These are phyloP conservation scores for Botrytis medusae DNA, from an alignment of 2,329 filamentous ascomycete genomes.

Conservation along the genomic window DNA sequence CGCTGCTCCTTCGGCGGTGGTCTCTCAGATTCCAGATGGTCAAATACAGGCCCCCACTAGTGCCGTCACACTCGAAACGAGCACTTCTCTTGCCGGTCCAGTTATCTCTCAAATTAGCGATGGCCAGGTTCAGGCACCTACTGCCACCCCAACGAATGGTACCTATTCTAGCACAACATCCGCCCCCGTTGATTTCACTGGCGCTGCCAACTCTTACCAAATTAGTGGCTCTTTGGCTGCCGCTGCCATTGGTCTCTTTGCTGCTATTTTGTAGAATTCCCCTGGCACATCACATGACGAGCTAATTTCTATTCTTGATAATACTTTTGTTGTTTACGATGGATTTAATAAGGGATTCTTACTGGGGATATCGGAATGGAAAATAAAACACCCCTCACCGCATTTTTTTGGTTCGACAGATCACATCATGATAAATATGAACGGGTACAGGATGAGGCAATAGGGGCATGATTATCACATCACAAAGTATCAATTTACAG, in stretches of 20 bases:
- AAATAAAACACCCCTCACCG: not conserved
- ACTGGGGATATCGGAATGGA: not conserved
- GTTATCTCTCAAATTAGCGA: constrained; percentile 37
- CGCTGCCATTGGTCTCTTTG: constrained; percentile 15
- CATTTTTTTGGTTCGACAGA: not conserved
- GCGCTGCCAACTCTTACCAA: not conserved
- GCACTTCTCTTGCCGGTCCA: constrained; percentile 6
- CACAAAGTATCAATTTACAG: not conserved
- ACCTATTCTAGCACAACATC: not conserved
- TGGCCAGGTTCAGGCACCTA: constrained; percentile 38
- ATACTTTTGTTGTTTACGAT: not conserved
- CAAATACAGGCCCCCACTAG: constrained; percentile 35
- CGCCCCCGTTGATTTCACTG: not conserved
- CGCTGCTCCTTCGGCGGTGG: not conserved
- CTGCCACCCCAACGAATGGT: constrained; percentile 1
- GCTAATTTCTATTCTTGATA: constrained; percentile 1
- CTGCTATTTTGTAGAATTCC: constrained; percentile 24
- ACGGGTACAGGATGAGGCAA: not conserved
- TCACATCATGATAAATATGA: not conserved
- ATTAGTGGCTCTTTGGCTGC: not conserved
- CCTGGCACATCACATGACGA: not conserved
- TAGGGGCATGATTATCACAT: not conserved
- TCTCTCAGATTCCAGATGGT: constrained; percentile 37
- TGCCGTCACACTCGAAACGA: not conserved
- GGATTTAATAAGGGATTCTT: not conserved